Conservation (phyloP, 768 basidiomycete genomes). For the Boletus tomentosulus region DNA sequence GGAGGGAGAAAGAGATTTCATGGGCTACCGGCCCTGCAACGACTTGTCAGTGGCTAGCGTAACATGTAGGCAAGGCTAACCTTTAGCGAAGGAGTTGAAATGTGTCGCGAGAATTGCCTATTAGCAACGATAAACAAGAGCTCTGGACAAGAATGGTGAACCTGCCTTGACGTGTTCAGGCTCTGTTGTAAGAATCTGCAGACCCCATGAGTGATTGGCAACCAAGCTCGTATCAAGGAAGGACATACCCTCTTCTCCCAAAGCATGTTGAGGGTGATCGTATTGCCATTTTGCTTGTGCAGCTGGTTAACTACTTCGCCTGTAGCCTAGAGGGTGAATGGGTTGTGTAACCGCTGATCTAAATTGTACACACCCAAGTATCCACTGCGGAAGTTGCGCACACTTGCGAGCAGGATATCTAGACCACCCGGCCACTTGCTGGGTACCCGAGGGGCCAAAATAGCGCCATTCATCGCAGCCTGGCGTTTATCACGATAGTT, state of each 20-base stretch:
- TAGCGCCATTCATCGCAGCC: constrained; percentile 23
- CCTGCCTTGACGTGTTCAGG: not conserved
- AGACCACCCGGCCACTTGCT: constrained; percentile 37
- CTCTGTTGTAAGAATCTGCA: constrained; percentile 38
- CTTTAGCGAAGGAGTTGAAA: not conserved
- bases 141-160: not conserved
- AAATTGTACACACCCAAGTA: constrained; percentile 27
- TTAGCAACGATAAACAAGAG: not conserved
- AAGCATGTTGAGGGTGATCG: constrained; percentile 32
- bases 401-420: constrained; percentile 24
- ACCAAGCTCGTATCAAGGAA: not conserved
- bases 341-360: not conserved
- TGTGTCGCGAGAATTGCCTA: not conserved
- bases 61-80: not conserved
- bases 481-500: constrained; percentile 11
- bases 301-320: constrained; percentile 27
- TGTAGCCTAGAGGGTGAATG: constrained; percentile 10
- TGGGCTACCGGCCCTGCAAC: constrained; percentile 1
- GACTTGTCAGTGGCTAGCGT: not conserved
- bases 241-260: constrained; percentile 37
- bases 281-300: constrained; percentile 27
- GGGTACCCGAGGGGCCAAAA: constrained; percentile 31
- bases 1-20: constrained; percentile 27
- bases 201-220: not conserved
- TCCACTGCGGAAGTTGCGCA: constrained; percentile 24